These are phyloP conservation scores for Termitomyces sp. DNA, from an alignment of 768 basidiomycete genomes.

Conservation along the genomic window DNA sequence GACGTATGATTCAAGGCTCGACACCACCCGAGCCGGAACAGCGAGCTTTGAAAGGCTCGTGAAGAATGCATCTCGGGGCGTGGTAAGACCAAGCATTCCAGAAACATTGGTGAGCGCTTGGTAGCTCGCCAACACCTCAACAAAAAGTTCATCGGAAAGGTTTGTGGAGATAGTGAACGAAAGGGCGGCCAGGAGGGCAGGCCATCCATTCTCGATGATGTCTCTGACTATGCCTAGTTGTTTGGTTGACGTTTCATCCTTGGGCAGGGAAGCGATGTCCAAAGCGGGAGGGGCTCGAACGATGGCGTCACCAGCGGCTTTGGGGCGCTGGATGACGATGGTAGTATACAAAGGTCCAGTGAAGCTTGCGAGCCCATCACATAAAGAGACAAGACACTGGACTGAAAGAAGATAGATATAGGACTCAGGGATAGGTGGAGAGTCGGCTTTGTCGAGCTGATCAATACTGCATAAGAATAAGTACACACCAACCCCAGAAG, in stretches of 20 bases:
- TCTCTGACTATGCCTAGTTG: conserved; percentile 65
- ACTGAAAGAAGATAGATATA: conserved; percentile 92
- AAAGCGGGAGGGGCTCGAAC: conserved; percentile 73
- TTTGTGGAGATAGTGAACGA: conserved; percentile 90
- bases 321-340: conserved; percentile 63
- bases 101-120: conserved; percentile 85
- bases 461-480: conserved; percentile 65
- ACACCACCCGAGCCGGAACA: conserved; percentile 87
- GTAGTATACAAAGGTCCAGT: conserved; percentile 73
- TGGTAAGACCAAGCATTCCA: conserved; percentile 82
- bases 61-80: conserved; percentile 92
- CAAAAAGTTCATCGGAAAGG: conserved; percentile 89
- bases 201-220: conserved; percentile 90
- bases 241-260: conserved; percentile 44
- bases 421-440: conserved; percentile 88
- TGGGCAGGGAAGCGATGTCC: conserved; percentile 53
- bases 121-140: conserved; percentile 77
- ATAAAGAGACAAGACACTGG: conserved; percentile 83
- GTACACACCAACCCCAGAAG: conserved; percentile 1
- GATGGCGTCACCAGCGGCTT: conserved; percentile 58
- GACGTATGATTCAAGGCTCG: conserved; percentile 62
- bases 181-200: conserved; percentile 84
- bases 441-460: conserved; percentile 96
- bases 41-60: conserved; percentile 87
- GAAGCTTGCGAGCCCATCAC: conserved; percentile 79